Base-by-base conservation (phyloP, 495 filamentous ascomycete species). In the Podospora didyma region DNA sequence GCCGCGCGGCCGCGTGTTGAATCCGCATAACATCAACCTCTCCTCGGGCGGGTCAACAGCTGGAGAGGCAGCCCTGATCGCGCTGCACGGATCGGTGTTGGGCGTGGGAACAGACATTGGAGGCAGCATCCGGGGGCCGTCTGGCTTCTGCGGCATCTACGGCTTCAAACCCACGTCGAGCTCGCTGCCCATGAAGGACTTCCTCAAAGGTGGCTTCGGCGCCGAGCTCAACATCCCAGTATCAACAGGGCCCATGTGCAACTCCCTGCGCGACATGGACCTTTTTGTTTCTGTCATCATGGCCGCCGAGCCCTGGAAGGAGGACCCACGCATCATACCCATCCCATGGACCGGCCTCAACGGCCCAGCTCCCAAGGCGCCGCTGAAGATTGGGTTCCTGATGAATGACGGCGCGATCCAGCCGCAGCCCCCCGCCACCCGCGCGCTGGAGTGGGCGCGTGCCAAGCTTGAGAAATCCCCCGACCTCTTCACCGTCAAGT, bases 101-200 rank as follows among this genome's bases (percentile, higher is more conserved):
- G 75, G 75, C 20, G 54, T 86, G 10, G 82, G 83, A 0, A 89
- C 87, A 6, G 89, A 94, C 68, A 84, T 92, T 51, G 89, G 86
- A 0, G 89, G 88, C 7, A 84, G 79, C 20, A 78, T 87, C 22
- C 72, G 84, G 10, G 73, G 85, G 14, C 85, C 85, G 0, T 77
- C 81, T 0, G 78, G 80, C 66, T 84, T 80, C 55, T 75, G 77
- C 49, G 83, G 81, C 0, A 61, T 86, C 14, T 85, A 81, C 51
- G 78, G 81, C 1, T 76, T 86, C 67, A 86, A 85, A 58, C 82
- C 84, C 2, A 78, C 79, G 3, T 70, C 71, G 5, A 75, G 74
- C 16, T 74, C 85, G 24, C 69, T 89, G 10, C 76, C 49, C 59
- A 67, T 9, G 75, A 80, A 19, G 73, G 86, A 31, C 65, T 89